A percentile compares a stretch with the other conserved stretches of the same genome.
These are phyloP conservation scores for Aureobasidium sp. DNA, from an alignment of 2,329 filamentous ascomycete species.

Conservation along the genomic window DNA sequence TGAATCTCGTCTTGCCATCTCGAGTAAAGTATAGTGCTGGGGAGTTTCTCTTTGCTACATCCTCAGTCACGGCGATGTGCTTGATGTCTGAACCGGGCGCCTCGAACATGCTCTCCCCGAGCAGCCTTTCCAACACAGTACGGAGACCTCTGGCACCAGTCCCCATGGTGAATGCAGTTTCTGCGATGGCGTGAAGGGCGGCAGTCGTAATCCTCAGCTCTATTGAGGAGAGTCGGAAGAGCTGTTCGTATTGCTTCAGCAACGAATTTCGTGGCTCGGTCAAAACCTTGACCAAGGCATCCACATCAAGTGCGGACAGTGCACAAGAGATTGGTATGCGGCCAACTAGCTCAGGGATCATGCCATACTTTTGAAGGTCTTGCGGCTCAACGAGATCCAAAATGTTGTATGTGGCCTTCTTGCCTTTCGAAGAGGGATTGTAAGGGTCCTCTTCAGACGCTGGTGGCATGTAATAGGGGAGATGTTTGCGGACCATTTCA, in stretches of 20 bases:
- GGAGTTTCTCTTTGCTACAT: constrained; percentile 35
- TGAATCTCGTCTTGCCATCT: constrained; percentile 31
- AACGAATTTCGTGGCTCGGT: constrained; percentile 88
- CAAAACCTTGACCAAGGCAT: constrained; percentile 71
- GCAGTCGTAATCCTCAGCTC: constrained; percentile 75
- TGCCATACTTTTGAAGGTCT: constrained; percentile 54
- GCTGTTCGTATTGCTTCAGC: constrained; percentile 76
- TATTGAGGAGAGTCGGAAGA: constrained; percentile 72
- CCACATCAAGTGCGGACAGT: constrained; percentile 63
- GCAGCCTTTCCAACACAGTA: constrained; percentile 40
- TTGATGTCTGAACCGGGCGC: constrained; percentile 38
- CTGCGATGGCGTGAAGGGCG: constrained; percentile 73
- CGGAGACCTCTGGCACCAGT: constrained; percentile 56
- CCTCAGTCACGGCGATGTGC: constrained; percentile 39
- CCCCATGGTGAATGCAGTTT: constrained; percentile 56
- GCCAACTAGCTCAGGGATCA: constrained; percentile 94
- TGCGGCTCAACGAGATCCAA: constrained; percentile 69
- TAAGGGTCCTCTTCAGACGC: constrained; percentile 33
- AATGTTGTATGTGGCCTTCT: constrained; percentile 62
- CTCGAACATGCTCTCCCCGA: constrained; percentile 41
- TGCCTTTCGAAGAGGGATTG: constrained; percentile 60
- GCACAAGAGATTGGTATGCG: constrained; percentile 85
- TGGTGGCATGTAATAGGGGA: constrained; percentile 43
- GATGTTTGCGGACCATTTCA: constrained; percentile 38
- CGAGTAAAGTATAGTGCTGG: constrained; percentile 37